phyloP scores from a whole-genome alignment of 345 rosid species.

The Viola odorata region DNA sequence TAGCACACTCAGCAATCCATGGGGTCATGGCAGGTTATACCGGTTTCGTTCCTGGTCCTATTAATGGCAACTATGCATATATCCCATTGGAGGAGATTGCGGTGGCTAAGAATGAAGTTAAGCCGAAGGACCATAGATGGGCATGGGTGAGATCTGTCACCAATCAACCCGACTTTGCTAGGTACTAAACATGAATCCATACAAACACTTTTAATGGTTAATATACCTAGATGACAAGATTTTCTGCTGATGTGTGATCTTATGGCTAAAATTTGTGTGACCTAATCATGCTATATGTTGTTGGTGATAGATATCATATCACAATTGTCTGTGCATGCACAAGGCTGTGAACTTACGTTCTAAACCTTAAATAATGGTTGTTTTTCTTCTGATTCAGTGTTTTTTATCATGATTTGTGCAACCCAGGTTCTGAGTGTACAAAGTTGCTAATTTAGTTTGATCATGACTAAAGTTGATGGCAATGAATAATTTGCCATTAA shows the following conservation, averaged over 20 bases:
- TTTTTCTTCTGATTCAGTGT: too few species aligned
- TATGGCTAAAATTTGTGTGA: too few species aligned
- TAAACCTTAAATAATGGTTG: too few species aligned
- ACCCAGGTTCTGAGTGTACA: too few species aligned
- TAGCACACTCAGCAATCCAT: slow-evolving; percentile 86
- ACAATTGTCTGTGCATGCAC: too few species aligned
- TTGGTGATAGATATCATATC: too few species aligned
- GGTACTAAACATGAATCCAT: slow-evolving; percentile 5
- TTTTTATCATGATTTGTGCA: too few species aligned
- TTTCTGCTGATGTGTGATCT: background rate
- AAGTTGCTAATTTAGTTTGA: too few species aligned
- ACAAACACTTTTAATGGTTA: background rate
- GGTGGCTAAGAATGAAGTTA: slow-evolving; percentile 53
- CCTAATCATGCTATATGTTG: too few species aligned
- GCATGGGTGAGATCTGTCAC: slow-evolving; percentile 87
- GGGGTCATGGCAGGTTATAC: slow-evolving; percentile 91
- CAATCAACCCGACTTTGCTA: slow-evolving; percentile 76
- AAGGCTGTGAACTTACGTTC: too few species aligned
- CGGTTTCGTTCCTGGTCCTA: slow-evolving; percentile 77
- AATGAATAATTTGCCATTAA: too few species aligned
- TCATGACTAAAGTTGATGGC: too few species aligned
- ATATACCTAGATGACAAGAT: background rate
- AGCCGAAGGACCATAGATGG: slow-evolving; percentile 74
- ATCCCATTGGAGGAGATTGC: slow-evolving; percentile 79
- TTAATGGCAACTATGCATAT: slow-evolving; percentile 79